Conservation (phyloP, 1,284 basidiomycete genomes). For the Spongiforma sp. region DNA sequence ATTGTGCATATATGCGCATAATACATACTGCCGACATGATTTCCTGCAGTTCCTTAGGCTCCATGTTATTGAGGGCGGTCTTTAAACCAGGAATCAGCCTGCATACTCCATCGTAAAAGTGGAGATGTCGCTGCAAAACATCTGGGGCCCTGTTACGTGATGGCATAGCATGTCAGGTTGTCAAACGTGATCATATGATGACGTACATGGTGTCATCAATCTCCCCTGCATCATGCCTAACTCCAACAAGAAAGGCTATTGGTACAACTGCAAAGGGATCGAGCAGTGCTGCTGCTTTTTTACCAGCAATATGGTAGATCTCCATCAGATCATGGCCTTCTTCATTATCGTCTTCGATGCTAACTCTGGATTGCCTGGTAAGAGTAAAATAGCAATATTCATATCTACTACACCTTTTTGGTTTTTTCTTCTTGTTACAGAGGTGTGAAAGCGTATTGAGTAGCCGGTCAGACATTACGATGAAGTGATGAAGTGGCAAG, state of each 20-base stretch:
- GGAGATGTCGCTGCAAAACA: background rate
- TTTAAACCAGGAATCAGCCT: background rate
- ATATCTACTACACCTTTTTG: background rate
- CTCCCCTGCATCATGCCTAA: background rate
- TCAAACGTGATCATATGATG: too few relatives aligned
- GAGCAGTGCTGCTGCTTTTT: background rate
- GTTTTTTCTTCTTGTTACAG: background rate
- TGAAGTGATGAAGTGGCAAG: too few relatives aligned
- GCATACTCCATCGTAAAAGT: background rate
- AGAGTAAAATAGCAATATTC: background rate
- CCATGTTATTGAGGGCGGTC: background rate
- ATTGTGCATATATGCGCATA: constrained; percentile 1
- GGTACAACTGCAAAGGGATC: background rate
- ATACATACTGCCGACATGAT: constrained; percentile 1
- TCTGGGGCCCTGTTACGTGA: background rate
- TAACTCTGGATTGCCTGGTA: background rate
- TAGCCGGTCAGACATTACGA: too few relatives aligned
- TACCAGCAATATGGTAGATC: background rate
- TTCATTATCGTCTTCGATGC: background rate
- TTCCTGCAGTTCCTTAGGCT: background rate
- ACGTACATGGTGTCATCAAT: too few relatives aligned
- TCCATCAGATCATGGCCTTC: background rate
- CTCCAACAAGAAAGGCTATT: background rate
- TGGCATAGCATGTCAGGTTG: background rate
- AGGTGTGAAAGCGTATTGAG: too few relatives aligned